These are phyloP conservation scores for Pythium monospermum DNA, from an alignment of 352 stramenopile species.

Conservation along the genomic window DNA sequence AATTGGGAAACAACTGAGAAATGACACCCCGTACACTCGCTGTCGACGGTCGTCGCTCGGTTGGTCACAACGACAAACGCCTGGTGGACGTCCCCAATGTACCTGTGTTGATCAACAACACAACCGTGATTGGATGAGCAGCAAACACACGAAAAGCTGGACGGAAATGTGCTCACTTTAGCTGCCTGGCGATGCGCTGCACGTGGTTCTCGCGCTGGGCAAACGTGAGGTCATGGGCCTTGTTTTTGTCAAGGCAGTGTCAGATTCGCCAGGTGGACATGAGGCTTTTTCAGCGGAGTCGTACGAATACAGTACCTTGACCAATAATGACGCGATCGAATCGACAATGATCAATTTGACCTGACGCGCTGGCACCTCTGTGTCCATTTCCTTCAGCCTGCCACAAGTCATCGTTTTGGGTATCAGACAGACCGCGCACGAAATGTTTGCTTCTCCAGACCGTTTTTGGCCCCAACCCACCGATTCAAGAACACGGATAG, in stretches of 20 bases:
- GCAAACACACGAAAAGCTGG: background rate
- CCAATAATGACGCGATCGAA: conserved; percentile 56
- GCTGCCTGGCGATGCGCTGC: conserved; percentile 15
- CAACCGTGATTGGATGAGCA: conserved; percentile 1
- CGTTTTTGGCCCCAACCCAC: conserved; percentile 22
- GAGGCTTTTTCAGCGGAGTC: background rate
- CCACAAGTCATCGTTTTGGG: background rate
- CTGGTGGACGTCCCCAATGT: conserved; percentile 59
- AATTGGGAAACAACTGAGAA: background rate
- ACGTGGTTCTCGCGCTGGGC: conserved; percentile 19
- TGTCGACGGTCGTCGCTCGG: conserved; percentile 37
- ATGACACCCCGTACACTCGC: conserved; percentile 13
- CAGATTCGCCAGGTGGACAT: background rate
- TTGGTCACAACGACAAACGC: conserved; percentile 69
- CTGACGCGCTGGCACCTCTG: conserved; percentile 32
- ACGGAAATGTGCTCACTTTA: conserved; percentile 16
- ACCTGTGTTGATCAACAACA: conserved; percentile 27
- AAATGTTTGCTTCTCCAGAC: background rate
- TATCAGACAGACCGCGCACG: background rate
- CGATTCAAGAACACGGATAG: conserved; percentile 35
- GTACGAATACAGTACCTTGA: conserved; percentile 25
- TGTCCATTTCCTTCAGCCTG: conserved; percentile 61
- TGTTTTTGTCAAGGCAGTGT: too few species aligned
- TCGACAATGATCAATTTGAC: conserved; percentile 71
- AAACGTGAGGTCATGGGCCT: conserved; percentile 20